A percentile compares a stretch with the other conserved stretches of the same genome.
These are phyloP conservation scores for Avena atlantica DNA, from an alignment of 176 grass and related monocot species.

Conservation along the genomic window DNA sequence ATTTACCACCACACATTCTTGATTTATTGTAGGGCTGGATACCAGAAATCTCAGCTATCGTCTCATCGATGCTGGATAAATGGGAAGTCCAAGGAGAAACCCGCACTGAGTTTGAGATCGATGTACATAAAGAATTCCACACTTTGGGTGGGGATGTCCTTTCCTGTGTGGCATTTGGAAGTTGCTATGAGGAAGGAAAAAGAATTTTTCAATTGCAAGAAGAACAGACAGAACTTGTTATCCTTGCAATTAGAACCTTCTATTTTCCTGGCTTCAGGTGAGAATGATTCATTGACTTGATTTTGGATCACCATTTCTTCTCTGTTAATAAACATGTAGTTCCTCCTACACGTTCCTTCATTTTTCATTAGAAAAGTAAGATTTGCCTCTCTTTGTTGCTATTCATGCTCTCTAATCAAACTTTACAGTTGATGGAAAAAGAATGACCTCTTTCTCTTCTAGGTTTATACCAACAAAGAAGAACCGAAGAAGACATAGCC, in stretches of 20 bases:
- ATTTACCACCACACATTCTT: not conserved
- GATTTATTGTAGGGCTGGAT: slow-evolving; percentile 64
- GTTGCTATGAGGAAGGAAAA: slow-evolving; percentile 81
- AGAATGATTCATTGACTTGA: not conserved
- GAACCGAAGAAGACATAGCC: slow-evolving; percentile 56
- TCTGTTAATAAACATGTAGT: not conserved
- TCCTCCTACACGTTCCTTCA: not conserved
- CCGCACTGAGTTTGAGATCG: slow-evolving; percentile 69
- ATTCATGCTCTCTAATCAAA: slow-evolving; percentile 3
- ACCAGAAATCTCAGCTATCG: slow-evolving; percentile 57
- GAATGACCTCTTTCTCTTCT: slow-evolving; percentile 13
- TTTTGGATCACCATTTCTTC: not conserved
- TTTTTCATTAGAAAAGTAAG: not conserved
- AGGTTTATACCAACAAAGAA: slow-evolving; percentile 92
- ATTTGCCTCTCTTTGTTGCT: not conserved
- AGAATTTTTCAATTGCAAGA: slow-evolving; percentile 73
- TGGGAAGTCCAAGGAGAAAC: slow-evolving; percentile 55
- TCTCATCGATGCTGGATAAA: slow-evolving; percentile 65
- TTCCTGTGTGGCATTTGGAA: slow-evolving; percentile 83
- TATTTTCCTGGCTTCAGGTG: slow-evolving; percentile 90
- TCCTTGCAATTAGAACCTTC: slow-evolving; percentile 71
- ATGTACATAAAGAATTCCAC: slow-evolving; percentile 66
- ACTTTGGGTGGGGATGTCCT: slow-evolving; percentile 68
- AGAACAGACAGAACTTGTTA: slow-evolving; percentile 59
- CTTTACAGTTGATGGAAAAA: not conserved